A percentile compares a stretch with the other conserved stretches of the same genome.
These are phyloP conservation scores for Penicillium sp. DNA, from an alignment of 2,329 filamentous ascomycete genomes.

Conservation along the genomic window DNA sequence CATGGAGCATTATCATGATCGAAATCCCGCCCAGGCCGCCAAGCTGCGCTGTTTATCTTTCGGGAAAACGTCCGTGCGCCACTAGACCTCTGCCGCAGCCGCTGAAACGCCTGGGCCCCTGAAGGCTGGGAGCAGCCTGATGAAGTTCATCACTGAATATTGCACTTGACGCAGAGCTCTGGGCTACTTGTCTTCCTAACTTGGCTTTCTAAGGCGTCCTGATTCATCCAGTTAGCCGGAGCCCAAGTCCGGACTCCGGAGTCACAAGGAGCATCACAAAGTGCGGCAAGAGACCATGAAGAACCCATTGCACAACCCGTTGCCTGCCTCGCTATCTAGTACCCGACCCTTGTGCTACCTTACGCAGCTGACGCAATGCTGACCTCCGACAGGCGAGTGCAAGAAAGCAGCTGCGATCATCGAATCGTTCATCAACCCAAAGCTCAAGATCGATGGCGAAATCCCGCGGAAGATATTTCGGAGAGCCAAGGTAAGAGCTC, in stretches of 20 bases:
- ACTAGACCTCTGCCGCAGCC: not conserved
- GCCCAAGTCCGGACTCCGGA: not conserved
- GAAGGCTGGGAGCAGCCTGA: not conserved
- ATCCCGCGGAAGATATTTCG: constrained; percentile 85
- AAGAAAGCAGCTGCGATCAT: constrained; percentile 95
- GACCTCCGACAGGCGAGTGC: constrained; percentile 71
- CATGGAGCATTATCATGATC: not conserved
- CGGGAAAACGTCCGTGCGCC: constrained; percentile 1
- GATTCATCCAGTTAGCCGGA: not conserved
- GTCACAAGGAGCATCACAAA: not conserved
- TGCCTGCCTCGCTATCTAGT: constrained; percentile 11
- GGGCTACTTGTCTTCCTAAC: no score
- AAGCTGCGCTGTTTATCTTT: no score
- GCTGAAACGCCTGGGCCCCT: not conserved
- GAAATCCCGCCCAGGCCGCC: no score
- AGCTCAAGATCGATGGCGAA: constrained; percentile 91
- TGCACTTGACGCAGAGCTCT: no score
- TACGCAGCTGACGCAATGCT: not conserved
- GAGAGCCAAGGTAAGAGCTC: constrained; percentile 69
- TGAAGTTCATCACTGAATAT: not conserved
- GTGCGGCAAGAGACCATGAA: not conserved
- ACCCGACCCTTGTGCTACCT: not conserved
- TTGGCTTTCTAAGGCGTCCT: no score
- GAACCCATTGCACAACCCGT: constrained; percentile 7
- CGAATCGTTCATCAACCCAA: constrained; percentile 88